phyloP scores from a whole-genome alignment of 1,284 basidiomycete genomes.

The Sanghuangporus weigelae region DNA sequence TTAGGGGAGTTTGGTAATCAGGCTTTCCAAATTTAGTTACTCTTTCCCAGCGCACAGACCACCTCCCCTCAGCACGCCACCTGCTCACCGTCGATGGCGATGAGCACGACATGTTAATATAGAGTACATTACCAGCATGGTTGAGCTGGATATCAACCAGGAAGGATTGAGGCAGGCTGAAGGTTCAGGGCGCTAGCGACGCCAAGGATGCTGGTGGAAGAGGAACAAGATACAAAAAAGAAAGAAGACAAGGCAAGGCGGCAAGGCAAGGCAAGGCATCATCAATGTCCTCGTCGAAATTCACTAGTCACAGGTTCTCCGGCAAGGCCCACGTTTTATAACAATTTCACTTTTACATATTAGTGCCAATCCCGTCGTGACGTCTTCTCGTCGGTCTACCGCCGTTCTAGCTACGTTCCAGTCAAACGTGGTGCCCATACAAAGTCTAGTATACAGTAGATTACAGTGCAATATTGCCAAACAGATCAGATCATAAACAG shows the following conservation, averaged over 20 bases:
- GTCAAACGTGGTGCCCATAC: neutral
- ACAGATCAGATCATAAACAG: neutral
- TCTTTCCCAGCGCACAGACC: conserved; percentile 14
- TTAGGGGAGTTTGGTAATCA: conserved; percentile 3
- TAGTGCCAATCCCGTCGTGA: neutral
- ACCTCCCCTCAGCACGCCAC: neutral
- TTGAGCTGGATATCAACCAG: conserved; percentile 24
- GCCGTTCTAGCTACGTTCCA: neutral
- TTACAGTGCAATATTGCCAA: neutral
- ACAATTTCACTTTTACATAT: neutral
- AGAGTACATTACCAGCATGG: conserved; percentile 17
- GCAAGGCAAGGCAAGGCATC: conserved; percentile 6
- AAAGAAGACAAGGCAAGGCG: neutral
- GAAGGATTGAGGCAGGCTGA: conserved; percentile 26
- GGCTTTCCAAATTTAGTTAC: neutral
- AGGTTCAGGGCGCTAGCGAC: neutral
- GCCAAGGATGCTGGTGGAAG: conserved; percentile 2
- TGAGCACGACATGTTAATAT: neutral
- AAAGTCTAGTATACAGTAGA: neutral
- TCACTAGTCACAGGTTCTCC: conserved; percentile 13
- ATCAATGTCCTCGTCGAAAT: conserved; percentile 3
- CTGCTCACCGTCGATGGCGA: neutral
- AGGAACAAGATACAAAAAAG: neutral
- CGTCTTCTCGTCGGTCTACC: neutral
- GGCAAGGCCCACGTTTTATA: conserved; percentile 1